Evolutionary conservation across 495 filamentous ascomycete genomes (phyloP).

Genomic region (Penicillium soppii): DNA sequence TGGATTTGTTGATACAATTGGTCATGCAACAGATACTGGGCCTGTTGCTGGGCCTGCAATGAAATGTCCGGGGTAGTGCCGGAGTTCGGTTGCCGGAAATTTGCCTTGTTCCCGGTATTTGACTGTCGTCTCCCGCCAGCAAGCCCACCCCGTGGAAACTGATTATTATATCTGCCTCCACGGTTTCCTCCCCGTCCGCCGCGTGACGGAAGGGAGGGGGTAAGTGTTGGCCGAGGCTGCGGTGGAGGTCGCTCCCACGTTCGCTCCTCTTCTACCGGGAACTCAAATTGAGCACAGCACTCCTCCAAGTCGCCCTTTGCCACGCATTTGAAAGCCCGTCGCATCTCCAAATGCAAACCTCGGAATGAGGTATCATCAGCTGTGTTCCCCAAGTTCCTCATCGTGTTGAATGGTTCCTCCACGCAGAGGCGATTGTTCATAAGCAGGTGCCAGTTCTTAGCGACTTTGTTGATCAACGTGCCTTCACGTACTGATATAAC

Average conservation of each 20-base stretch:
- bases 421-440: constrained; percentile 85
- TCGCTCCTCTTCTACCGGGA: constrained; percentile 78
- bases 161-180: constrained; percentile 55
- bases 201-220: constrained; percentile 47
- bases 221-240: constrained; percentile 59
- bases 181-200: constrained; percentile 55
- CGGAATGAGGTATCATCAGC: constrained; percentile 91
- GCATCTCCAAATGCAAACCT: constrained; percentile 84
- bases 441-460: constrained; percentile 79
- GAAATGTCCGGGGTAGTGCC: constrained; percentile 39
- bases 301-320: constrained; percentile 71
- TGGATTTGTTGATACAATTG: constrained; percentile 64
- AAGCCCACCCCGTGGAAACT: constrained; percentile 39
- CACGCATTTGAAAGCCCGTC: constrained; percentile 80
- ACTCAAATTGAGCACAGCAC: constrained; percentile 82
- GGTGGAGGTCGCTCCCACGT: constrained; percentile 70
- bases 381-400: constrained; percentile 94
- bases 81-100: constrained; percentile 33
- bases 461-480: constrained; percentile 75
- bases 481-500: constrained; percentile 89
- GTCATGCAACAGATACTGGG: constrained; percentile 54
- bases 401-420: constrained; percentile 92
- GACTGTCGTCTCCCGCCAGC: constrained; percentile 54
- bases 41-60: constrained; percentile 48
- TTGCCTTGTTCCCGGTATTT: constrained; percentile 46